Base-by-base conservation (phyloP, 2,329 filamentous ascomycete species). In the Leptographium radiaticola region DNA sequence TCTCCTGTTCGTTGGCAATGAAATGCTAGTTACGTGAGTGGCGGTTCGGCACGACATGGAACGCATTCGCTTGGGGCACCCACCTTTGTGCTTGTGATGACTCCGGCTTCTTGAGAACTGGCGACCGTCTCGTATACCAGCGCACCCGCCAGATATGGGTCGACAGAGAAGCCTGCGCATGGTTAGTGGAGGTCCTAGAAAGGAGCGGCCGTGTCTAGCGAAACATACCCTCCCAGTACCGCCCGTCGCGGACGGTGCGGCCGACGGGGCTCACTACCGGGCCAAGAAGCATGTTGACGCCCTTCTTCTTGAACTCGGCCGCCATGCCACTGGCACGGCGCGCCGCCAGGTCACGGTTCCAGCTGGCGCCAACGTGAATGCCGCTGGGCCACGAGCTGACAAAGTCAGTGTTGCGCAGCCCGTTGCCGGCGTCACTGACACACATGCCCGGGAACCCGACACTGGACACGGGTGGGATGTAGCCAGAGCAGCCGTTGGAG, bases 241-340 rank as follows among this genome's bases (percentile, higher is more conserved):
- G 70, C 0, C 84, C 84, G 50, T 78, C 77, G 20, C 73, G 70
- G 1, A 80, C 77, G 48, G 81, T 72, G 3, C 81, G 72, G 11
- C 83, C 83, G 0, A 84, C 62, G 0, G 83, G 81, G 0, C 82
- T 81, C 55, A 87, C 81, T 0, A 87, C 87, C 2, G 89, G 89
- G 0, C 87, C 89, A 8, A 94, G 74, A 53, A 85, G 77, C 16
- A 93, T 76, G 63, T 94, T 86, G 34, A 89, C 80, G 47, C 89
- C 89, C 66, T 94, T 94, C 45, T 70, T 79, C 56, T 76, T 78
- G 64, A 87, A 87, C 66, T 95, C 89, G 53, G 75, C 71, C 7
- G 84, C 89, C 83, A 94, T 89, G 48, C 83, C 84, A 52, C 77
- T 70, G 31, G 83, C 88, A 49, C 87, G 79, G 50, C 75, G 71